Base-by-base conservation (phyloP, 345 rosid species). In the Nasturtium officinale region DNA sequence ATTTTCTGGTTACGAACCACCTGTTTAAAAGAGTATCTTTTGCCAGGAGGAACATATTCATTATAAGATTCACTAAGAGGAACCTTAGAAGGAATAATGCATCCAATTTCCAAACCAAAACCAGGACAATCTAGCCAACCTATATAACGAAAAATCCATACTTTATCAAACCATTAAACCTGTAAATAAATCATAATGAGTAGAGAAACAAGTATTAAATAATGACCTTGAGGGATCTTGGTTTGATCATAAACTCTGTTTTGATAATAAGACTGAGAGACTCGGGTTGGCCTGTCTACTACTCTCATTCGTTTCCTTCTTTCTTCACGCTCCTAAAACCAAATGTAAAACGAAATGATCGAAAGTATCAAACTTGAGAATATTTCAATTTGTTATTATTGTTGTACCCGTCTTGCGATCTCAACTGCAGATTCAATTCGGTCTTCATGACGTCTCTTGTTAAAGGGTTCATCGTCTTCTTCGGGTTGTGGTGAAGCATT, bases 101-200 rank as follows among this genome's bases (percentile, higher is more conserved):
- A 78, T 46, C 77, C 78, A 40, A 95, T 83, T 55, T 91, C 98
- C 26, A 75, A 79, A 72, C 99, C 99, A 78, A n/a, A 68, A 29
- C 89, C 33, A 56, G 99, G 98, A 83, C 99, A 95, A 64, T 86
- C 96, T 71, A 95, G 72, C 99, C 99, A 95, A 75, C 99, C 99
- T 95, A 78, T 64, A 7, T 7, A 16, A 1, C 1, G 25, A 10
- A 50, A 17, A 18, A 29, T 3, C 43, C 9, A 25, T 17, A 65
- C 18, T 32, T 5, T 7, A 56, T 23, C 12, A 64, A 72, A 46
- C n/a, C 56, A 65, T 20, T 8, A 15, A 53, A 11, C 13, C 25
- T 21, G 5, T 3, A 40, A 15, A 4, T 9, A 18, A 23, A 23
- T 38, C 11, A 5, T 30, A 9, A 45, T 5, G 57, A 48, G 33